phyloP scores from a whole-genome alignment of 495 filamentous ascomycete species.

The Penicillium soppii region DNA sequence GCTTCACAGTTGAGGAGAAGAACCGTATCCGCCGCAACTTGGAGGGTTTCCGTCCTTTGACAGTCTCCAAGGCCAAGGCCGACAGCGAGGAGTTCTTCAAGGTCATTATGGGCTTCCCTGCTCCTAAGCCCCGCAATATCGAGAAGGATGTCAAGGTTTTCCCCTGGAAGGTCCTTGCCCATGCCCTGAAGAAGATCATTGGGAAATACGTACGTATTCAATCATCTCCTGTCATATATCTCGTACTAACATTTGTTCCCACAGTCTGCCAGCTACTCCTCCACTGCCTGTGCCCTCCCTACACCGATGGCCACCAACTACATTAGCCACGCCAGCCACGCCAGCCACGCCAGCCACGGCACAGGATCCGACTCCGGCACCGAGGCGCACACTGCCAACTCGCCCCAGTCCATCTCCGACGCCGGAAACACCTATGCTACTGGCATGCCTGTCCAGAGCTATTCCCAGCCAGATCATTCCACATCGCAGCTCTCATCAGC shows the following conservation, averaged over 20 bases:
- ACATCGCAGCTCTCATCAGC: slow-evolving; percentile 21
- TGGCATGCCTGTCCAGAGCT: slow-evolving; percentile 25
- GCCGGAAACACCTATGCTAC: slow-evolving; percentile 34
- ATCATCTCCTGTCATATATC: neutral
- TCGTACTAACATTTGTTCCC: slow-evolving; percentile 11
- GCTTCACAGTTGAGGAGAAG: slow-evolving; percentile 95
- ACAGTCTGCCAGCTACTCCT: slow-evolving; percentile 55
- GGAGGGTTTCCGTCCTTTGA: slow-evolving; percentile 85
- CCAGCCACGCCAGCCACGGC: slow-evolving; percentile 24
- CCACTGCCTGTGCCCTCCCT: slow-evolving; percentile 45
- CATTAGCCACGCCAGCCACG: too few species aligned
- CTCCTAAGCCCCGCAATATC: slow-evolving; percentile 93
- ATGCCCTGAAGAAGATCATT: slow-evolving; percentile 93
- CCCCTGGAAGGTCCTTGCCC: slow-evolving; percentile 80
- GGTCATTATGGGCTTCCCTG: slow-evolving; percentile 95
- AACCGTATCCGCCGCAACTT: slow-evolving; percentile 94
- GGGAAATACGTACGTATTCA: slow-evolving; percentile 86
- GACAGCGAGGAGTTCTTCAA: slow-evolving; percentile 98
- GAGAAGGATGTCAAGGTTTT: slow-evolving; percentile 99
- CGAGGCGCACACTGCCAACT: slow-evolving; percentile 38
- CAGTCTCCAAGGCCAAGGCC: slow-evolving; percentile 85
- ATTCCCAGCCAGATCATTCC: slow-evolving; percentile 25
- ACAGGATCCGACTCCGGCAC: slow-evolving; percentile 43
- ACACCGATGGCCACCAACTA: slow-evolving; percentile 38
- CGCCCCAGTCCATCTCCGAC: slow-evolving; percentile 47